Percentiles rank a stretch among this genome's conserved stretches.
phyloP scores from a whole-genome alignment of 306 rosid genomes.

The Amphicarpaea edgeworthii region DNA sequence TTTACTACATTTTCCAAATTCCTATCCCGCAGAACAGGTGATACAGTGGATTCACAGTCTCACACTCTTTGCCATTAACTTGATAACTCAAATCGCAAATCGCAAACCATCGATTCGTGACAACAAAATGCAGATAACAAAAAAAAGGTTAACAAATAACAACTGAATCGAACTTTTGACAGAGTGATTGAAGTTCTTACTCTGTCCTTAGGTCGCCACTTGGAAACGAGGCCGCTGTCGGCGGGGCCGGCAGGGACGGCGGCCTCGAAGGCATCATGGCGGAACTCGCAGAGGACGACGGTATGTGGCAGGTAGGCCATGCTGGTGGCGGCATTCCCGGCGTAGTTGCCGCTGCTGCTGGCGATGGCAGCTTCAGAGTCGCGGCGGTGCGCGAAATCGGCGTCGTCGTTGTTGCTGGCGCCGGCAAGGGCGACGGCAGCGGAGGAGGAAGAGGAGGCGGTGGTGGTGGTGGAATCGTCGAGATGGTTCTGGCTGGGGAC shows the following conservation, averaged over 20 bases:
- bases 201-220: conserved; percentile 95
- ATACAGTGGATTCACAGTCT: not conserved
- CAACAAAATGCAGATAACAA: conserved; percentile 17
- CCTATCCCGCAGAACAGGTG: not conserved
- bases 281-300: conserved; percentile 71
- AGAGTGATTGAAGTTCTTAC: conserved; percentile 52
- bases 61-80: not conserved
- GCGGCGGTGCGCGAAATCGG: conserved; percentile 44
- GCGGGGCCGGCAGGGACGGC: conserved; percentile 74
- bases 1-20: not conserved
- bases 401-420: not conserved
- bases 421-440: not conserved
- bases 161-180: not conserved
- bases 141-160: not conserved
- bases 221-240: conserved; percentile 84
- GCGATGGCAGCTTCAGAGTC: conserved; percentile 78
- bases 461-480: conserved; percentile 23
- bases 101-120: conserved; percentile 1
- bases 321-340: conserved; percentile 71
- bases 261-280: conserved; percentile 91
- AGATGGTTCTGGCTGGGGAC: conserved; percentile 66
- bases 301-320: conserved; percentile 90
- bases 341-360: conserved; percentile 61
- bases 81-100: not conserved
- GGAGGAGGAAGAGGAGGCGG: conserved; percentile 13